A percentile compares a stretch with the other conserved stretches of the same genome.
These are phyloP conservation scores for Sporothrix schenckii DNA, from an alignment of 2,329 filamentous ascomycete species.

Conservation along the genomic window DNA sequence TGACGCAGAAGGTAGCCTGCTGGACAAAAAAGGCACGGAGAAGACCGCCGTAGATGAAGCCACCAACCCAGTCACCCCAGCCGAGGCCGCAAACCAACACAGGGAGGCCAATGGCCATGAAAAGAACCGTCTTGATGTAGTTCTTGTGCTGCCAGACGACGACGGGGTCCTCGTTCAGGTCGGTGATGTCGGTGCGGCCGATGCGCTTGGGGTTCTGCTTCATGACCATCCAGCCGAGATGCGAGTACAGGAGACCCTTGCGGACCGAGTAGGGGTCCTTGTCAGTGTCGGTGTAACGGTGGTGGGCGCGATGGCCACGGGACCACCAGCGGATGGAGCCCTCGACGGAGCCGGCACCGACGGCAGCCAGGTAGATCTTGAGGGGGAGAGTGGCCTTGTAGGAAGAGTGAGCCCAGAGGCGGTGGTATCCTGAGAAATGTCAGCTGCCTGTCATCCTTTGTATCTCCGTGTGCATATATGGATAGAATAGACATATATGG, in stretches of 20 bases:
- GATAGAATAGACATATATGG: too few species aligned
- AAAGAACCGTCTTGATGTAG: constrained; percentile 77
- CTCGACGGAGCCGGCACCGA: constrained; percentile 81
- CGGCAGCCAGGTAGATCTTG: constrained; percentile 78
- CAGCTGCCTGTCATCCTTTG: not conserved
- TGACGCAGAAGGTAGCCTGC: constrained; percentile 92
- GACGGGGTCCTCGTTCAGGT: constrained; percentile 82
- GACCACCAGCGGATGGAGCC: constrained; percentile 90
- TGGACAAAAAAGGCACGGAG: constrained; percentile 87
- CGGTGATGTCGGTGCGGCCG: constrained; percentile 84
- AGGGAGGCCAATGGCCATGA: constrained; percentile 77
- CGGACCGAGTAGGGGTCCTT: constrained; percentile 91
- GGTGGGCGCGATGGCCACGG: constrained; percentile 81
- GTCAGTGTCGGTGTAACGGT: constrained; percentile 89
- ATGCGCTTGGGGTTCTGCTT: constrained; percentile 91
- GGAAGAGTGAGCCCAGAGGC: constrained; percentile 83
- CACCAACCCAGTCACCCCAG: constrained; percentile 81
- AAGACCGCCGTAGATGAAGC: constrained; percentile 82
- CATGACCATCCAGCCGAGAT: constrained; percentile 89
- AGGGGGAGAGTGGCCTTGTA: constrained; percentile 78
- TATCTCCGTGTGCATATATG: not conserved
- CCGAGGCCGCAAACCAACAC: constrained; percentile 73
- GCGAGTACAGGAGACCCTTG: constrained; percentile 82
- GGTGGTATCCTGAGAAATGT: constrained; percentile 63
- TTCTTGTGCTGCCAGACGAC: constrained; percentile 87